Conservation (phyloP, 2,329 filamentous ascomycete species). For the Colletotrichum incanum region DNA sequence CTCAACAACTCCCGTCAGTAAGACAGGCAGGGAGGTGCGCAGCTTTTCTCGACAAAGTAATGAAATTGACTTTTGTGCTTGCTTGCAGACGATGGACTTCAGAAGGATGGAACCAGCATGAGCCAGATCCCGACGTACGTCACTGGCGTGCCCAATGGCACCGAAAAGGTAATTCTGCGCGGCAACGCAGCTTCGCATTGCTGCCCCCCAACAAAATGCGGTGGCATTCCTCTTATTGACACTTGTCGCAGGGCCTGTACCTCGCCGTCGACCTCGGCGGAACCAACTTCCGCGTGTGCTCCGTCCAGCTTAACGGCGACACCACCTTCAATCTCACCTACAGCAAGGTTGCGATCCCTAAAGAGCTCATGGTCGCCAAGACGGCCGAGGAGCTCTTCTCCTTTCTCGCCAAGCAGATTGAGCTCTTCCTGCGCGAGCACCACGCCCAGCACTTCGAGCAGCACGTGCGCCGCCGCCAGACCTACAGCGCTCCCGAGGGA, state of each 20-base stretch:
- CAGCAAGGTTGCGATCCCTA: conserved; percentile 92
- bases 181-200: conserved; percentile 5
- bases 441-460: conserved; percentile 89
- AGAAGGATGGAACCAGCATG: conserved; percentile 83
- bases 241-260: conserved; percentile 85
- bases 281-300: conserved; percentile 98
- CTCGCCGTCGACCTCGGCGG: conserved; percentile 98
- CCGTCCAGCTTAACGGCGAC: conserved; percentile 92
- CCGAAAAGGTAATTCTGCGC: conserved; percentile 82
- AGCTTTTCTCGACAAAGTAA: not conserved
- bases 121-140: conserved; percentile 99
- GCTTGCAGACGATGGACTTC: conserved; percentile 81
- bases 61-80: conserved; percentile 19
- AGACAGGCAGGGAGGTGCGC: not conserved
- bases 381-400: conserved; percentile 89
- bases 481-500: conserved; percentile 71
- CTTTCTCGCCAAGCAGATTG: conserved; percentile 94
- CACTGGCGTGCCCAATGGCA: conserved; percentile 95
- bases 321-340: conserved; percentile 95
- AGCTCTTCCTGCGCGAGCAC: conserved; percentile 87
- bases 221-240: conserved; percentile 27
- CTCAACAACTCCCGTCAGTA: conserved; percentile 15
- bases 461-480: conserved; percentile 76
- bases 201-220: conserved; percentile 6
- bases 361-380: conserved; percentile 90